phyloP scores from a whole-genome alignment of 2,329 filamentous ascomycete genomes.

The Cladorrhinum sp. region DNA sequence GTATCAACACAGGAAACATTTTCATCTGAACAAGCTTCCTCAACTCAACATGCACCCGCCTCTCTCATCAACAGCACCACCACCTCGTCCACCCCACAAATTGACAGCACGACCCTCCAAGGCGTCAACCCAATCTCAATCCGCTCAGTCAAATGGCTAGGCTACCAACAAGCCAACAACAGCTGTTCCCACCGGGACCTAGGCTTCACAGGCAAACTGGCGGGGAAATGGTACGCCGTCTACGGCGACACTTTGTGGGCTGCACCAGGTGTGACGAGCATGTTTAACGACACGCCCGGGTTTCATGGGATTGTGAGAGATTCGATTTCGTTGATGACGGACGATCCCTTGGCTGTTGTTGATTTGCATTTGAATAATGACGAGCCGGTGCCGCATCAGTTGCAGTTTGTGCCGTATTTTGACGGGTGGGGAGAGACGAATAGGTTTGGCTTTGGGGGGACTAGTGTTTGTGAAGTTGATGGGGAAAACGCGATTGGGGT shows the following conservation, averaged over 20 bases:
- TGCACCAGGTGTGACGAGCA: constrained; percentile 33
- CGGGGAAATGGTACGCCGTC: constrained; percentile 39
- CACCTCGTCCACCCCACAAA: neutral
- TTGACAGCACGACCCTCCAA: constrained; percentile 38
- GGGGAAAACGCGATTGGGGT: constrained; percentile 29
- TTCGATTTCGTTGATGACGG: constrained; percentile 34
- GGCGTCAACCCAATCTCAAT: constrained; percentile 36
- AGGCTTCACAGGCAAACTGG: constrained; percentile 19
- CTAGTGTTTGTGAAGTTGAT: constrained; percentile 38
- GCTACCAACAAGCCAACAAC: constrained; percentile 37
- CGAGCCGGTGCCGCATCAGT: constrained; percentile 31
- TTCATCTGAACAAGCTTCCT: neutral
- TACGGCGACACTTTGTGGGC: constrained; percentile 39
- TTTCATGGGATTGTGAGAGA: constrained; percentile 42
- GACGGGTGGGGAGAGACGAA: constrained; percentile 37
- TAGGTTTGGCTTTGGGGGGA: constrained; percentile 38
- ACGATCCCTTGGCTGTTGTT: constrained; percentile 34
- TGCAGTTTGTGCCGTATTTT: constrained; percentile 37
- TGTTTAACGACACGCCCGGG: constrained; percentile 29
- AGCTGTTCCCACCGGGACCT: constrained; percentile 34
- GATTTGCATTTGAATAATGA: constrained; percentile 37
- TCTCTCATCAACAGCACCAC: neutral
- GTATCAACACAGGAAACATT: no score
- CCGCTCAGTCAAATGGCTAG: constrained; percentile 33
- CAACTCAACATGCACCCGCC: neutral